Percentiles rank a stretch among this genome's conserved stretches.
Evolutionary conservation across 2,329 filamentous ascomycete genomes (phyloP).

Genomic region (Fusarium hostae): DNA sequence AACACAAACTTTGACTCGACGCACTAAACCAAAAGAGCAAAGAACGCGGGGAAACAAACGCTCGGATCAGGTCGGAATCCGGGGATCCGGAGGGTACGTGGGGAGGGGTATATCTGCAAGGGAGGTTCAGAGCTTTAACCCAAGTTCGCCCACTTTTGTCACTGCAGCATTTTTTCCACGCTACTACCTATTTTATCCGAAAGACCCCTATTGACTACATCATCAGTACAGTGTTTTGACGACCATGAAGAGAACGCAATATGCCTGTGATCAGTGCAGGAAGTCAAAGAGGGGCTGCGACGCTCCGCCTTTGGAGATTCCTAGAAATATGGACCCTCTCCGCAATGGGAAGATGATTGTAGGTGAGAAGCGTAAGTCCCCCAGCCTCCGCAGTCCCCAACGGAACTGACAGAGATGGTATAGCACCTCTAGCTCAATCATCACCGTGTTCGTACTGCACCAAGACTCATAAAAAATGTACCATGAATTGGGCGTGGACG

Average conservation of each 20-base stretch:
- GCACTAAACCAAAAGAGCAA: conserved; percentile 13
- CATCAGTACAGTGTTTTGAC: background rate
- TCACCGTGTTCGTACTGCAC: conserved; percentile 46
- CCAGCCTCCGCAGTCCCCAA: background rate
- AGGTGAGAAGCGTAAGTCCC: conserved; percentile 18
- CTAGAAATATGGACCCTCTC: conserved; percentile 5
- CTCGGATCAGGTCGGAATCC: conserved; percentile 17
- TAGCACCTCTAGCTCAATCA: conserved; percentile 5
- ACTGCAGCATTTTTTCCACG: background rate
- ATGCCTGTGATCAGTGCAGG: conserved; percentile 26
- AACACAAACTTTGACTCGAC: background rate
- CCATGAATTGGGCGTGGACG: conserved; percentile 44
- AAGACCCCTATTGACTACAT: background rate
- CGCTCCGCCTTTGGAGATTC: conserved; percentile 8
- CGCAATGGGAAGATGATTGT: conserved; percentile 19
- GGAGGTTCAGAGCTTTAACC: background rate
- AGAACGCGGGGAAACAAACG: conserved; percentile 23
- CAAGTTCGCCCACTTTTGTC: background rate
- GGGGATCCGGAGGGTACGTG: conserved; percentile 18
- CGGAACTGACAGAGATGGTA: background rate
- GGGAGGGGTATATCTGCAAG: background rate
- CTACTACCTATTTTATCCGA: background rate
- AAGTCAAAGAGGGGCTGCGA: conserved; percentile 28
- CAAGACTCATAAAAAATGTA: conserved; percentile 47
- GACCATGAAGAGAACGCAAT: conserved; percentile 25